A percentile compares a stretch with the other conserved stretches of the same genome.
Conservation (phyloP, 2,329 filamentous ascomycete genomes). For the Cephalotrichum gorgonifer region DNA sequence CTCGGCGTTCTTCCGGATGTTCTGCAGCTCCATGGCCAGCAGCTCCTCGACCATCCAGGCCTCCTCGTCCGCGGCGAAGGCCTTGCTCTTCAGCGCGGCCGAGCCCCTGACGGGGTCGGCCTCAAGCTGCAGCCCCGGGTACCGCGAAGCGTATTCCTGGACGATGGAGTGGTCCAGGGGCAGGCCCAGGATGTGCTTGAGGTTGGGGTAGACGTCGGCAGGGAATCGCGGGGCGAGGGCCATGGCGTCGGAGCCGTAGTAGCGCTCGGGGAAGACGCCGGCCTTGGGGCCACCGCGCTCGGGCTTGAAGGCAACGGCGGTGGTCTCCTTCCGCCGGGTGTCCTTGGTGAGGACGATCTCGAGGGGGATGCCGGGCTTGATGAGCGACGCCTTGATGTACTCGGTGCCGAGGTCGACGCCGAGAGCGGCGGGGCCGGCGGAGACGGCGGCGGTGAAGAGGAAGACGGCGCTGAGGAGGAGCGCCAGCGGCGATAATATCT, state of each 20-base stretch:
- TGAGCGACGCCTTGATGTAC: constrained; percentile 90
- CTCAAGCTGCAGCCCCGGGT: constrained; percentile 68
- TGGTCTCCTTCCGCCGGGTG: constrained; percentile 88
- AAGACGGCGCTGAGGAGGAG: constrained; percentile 12
- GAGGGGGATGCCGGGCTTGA: constrained; percentile 93
- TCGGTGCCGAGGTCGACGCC: constrained; percentile 93
- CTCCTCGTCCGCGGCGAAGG: constrained; percentile 51
- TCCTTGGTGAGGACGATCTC: constrained; percentile 98
- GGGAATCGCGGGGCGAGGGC: constrained; percentile 81
- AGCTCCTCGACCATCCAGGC: constrained; percentile 81
- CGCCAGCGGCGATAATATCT: constrained; percentile 15
- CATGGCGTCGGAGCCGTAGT: constrained; percentile 86
- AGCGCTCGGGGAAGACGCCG: constrained; percentile 71
- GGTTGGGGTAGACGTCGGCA: constrained; percentile 85
- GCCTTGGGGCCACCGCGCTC: constrained; percentile 54
- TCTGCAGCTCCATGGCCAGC: constrained; percentile 91
- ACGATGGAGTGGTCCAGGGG: constrained; percentile 49
- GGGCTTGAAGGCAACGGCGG: constrained; percentile 89
- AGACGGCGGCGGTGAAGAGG: constrained; percentile 28
- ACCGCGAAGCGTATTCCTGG: constrained; percentile 60
- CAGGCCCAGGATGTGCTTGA: constrained; percentile 84
- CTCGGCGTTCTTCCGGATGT: constrained; percentile 83
- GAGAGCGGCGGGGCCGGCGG: constrained; percentile 62
- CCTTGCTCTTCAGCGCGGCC: constrained; percentile 70
- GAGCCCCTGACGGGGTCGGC: constrained; percentile 52